phyloP scores from a whole-genome alignment of 169 alveolate genomes.

The Plasmodium sp. region DNA sequence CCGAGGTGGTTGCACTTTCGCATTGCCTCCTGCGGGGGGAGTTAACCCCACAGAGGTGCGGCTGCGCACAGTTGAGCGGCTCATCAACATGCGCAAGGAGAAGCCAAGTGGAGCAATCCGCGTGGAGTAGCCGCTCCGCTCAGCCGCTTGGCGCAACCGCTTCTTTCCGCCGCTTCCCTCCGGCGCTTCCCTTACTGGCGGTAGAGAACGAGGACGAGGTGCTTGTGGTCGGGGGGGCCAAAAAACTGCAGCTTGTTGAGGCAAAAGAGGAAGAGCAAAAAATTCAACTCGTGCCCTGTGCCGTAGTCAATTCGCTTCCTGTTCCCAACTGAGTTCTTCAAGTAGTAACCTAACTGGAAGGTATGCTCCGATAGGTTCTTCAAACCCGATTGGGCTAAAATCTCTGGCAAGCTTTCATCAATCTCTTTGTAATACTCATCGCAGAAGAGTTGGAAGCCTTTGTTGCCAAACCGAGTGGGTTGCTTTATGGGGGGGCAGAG shows the following conservation, averaged over 20 bases:
- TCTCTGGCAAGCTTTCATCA: slow-evolving; percentile 15
- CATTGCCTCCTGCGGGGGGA: neutral
- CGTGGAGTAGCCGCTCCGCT: neutral
- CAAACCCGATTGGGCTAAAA: slow-evolving; percentile 55
- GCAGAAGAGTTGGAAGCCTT: slow-evolving; percentile 90
- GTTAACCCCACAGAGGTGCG: neutral
- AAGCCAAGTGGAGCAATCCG: neutral
- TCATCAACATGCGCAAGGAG: neutral
- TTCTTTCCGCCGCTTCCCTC: neutral
- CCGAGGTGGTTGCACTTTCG: too few relatives aligned
- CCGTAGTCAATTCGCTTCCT: slow-evolving; percentile 97
- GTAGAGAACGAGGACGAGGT: slow-evolving; percentile 77
- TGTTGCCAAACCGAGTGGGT: slow-evolving; percentile 94
- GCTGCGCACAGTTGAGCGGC: neutral
- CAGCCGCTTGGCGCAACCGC: too few relatives aligned
- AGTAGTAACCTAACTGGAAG: slow-evolving; percentile 76
- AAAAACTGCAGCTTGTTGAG: slow-evolving; percentile 76
- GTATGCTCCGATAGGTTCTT: slow-evolving; percentile 79
- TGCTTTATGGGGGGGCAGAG: slow-evolving; percentile 89
- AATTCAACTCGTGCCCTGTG: slow-evolving; percentile 96
- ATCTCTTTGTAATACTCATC: slow-evolving; percentile 60
- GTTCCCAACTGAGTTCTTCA: slow-evolving; percentile 95
- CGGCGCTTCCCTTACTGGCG: slow-evolving; percentile 27
- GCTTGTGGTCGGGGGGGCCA: slow-evolving; percentile 51
- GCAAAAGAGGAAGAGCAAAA: slow-evolving; percentile 88